A percentile compares a stretch with the other conserved stretches of the same genome.
phyloP scores from a whole-genome alignment of 208 protist species.

The Acanthamoeba castellanii region DNA sequence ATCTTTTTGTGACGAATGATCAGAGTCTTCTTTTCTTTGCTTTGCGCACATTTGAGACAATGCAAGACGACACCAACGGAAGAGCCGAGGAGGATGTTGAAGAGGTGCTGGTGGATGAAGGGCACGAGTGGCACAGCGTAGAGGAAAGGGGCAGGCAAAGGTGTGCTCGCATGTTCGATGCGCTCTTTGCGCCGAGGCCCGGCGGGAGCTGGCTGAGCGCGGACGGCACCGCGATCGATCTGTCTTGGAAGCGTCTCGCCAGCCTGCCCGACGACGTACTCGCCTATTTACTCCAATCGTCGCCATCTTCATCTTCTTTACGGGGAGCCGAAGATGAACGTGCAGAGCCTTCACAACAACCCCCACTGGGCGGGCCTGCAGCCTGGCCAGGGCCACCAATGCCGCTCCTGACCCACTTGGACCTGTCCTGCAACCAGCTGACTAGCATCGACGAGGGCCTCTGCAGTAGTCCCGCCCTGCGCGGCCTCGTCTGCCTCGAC shows the following conservation, averaged over 20 bases:
- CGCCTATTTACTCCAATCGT: neutral
- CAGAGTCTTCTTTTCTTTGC: no score
- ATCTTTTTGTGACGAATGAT: no score
- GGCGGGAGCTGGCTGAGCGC: neutral
- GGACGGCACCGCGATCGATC: neutral
- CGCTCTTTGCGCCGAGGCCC: neutral
- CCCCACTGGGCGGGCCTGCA: no score
- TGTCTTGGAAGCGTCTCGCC: neutral
- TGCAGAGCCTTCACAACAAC: neutral
- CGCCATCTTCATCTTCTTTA: neutral
- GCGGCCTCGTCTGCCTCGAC: slow-evolving; percentile 1
- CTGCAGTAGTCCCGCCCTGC: neutral
- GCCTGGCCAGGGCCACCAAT: neutral
- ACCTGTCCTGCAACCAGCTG: slow-evolving; percentile 34
- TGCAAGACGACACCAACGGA: no score
- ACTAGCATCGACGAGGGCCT: neutral
- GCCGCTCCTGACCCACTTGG: neutral
- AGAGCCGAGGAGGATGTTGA: neutral
- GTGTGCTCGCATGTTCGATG: neutral
- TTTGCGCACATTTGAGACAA: no score
- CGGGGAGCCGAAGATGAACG: neutral
- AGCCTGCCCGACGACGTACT: neutral
- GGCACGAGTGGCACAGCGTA: neutral
- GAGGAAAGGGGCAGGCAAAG: neutral
- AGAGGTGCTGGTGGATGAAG: neutral